Base-by-base conservation (phyloP, 768 basidiomycete genomes). In the Russula sp. region DNA sequence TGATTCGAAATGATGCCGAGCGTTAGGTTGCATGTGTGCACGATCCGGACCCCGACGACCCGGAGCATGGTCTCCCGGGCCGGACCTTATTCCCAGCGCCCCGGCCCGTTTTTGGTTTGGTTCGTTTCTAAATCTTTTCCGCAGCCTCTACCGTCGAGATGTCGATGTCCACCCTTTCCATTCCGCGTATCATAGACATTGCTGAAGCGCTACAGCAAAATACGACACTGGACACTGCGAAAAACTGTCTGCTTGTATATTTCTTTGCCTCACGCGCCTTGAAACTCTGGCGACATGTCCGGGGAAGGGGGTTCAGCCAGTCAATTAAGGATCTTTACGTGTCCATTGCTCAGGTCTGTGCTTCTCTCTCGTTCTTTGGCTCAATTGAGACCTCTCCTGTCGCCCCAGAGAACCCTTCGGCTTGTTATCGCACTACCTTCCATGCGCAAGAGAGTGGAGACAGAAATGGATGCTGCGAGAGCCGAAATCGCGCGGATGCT, bases 401-500 rank as follows among this genome's bases (percentile, higher is more conserved):
- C 14, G 22, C 22, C 13, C 51, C 64, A 90, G 87, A 76, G 77
- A 69, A 73, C 80, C 1, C 71, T 92, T 18, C 75, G 80, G 2
- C 75, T 92, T 2, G 74, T 80, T 1, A 75, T 93, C 47, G 81
- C 82, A 31, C 67, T 89, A 18, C 92, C 92, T 2, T 70, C 82
- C 0, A 80, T 80, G 35, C 80, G 78, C 64, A 74, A 77, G 68
- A 86, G 85, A 62, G 82, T 94, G 31, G 78, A 82, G 14, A 71
- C 74, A 1, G 84, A 91, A 70, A 80, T 94, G 77, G 79, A 74
- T 53, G 78, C 84, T 65, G 87, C 87, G 4, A 84, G 79, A 64
- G 72, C 78, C 11, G 82, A 85, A 44, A 85, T 94, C 50, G 85
- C 89, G 70, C 76, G 76, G 67, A 83, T 82, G 64, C 80, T 94